A percentile compares a stretch with the other conserved stretches of the same genome.
Evolutionary conservation across 306 rosid species (phyloP).

Genomic region (Cucumis cinereus): DNA sequence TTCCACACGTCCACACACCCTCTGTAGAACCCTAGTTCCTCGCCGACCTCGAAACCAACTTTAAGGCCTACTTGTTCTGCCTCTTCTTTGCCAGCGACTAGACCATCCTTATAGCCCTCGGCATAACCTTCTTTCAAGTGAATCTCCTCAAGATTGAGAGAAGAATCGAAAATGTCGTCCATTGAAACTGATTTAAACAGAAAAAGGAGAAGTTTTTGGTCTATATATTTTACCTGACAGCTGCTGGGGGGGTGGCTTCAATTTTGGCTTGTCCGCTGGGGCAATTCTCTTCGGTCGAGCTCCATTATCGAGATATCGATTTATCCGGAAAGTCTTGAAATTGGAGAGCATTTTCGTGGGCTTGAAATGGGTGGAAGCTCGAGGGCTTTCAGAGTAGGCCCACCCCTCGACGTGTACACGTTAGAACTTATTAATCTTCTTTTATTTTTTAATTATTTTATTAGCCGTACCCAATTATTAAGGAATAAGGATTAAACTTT

Average conservation of each 20-base stretch:
- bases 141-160: constrained; percentile 43
- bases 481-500: neutral
- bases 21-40: constrained; percentile 65
- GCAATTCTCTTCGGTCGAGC: neutral
- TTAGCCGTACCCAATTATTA: neutral
- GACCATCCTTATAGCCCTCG: constrained; percentile 48
- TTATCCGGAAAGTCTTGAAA: neutral
- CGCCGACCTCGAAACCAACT: constrained; percentile 62
- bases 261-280: neutral
- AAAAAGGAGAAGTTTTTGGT: neutral
- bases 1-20: constrained; percentile 56
- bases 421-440: too few species aligned
- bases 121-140: constrained; percentile 56
- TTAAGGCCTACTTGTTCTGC: constrained; percentile 57
- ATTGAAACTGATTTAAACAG: constrained; percentile 3
- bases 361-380: neutral
- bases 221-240: neutral
- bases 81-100: constrained; percentile 43
- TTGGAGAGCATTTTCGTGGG: neutral
- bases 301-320: neutral
- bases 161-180: constrained; percentile 55
- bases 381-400: neutral
- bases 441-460: neutral
- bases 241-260: neutral
- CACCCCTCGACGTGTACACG: neutral